Evolutionary conservation across 148 eudicot species (phyloP), one percentile per base, ranked within the genome.

Genomic region (Gaultheria prostrata): DNA sequence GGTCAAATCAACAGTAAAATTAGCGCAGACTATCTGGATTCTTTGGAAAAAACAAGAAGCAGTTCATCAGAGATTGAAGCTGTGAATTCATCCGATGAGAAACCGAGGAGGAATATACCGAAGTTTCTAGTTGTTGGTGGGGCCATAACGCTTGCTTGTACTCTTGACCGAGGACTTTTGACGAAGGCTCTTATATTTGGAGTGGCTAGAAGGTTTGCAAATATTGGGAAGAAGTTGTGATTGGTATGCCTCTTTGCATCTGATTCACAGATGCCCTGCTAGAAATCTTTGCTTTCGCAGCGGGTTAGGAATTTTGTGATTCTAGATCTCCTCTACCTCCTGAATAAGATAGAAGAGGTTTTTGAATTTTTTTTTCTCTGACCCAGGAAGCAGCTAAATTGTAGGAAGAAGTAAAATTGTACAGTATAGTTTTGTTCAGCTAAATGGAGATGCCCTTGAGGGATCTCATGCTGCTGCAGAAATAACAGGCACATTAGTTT

Each of bases 101-200:
- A 85, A n/a, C 26, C 69, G 45, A 85, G 88, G 73, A 87, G 89
- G 81, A 89, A 69, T 73, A 75, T 91, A 53, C 89, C 88, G 0
- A 92, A 83, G 86, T 9, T 87, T 72, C 75, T 91, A 70, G 80
- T 92, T 11, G 83, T 92, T 54, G 92, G 93, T 65, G 95, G 95
- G 33, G 95, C 92, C 3, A 53, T 92, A 81, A 91, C 87, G 24
- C 86, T 92, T 53, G 92, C 93, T 51, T 92, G 95, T 87, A 86
- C 84, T 85, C 84, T 92, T 30, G 93, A 91, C 71, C 81, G 87
- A 33, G 93, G 93, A 21, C 93, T 91, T 28, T 78, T 91, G 85
- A 91, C 91, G 1, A 91, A 91, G 79, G 93, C 91, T 48, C 88
- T 92, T 80, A 90, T 92, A 76, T 91, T 92, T 84, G 93, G 93